These are phyloP conservation scores for Penicillium capsulatum DNA, from an alignment of 2,329 filamentous ascomycete genomes.

Conservation along the genomic window DNA sequence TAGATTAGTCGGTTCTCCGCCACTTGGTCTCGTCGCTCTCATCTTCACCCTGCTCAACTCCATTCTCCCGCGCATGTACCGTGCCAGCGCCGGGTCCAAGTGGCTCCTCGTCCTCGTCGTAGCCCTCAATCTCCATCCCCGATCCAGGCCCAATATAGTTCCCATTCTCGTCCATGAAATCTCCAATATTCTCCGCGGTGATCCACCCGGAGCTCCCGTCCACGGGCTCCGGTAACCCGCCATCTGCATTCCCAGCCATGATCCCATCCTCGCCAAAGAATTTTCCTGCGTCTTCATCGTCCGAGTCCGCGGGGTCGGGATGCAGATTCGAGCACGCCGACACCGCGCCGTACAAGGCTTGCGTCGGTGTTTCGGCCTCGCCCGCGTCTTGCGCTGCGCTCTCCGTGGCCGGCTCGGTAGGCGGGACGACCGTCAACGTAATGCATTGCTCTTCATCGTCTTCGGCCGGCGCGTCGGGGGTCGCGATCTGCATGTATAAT, in stretches of 20 bases:
- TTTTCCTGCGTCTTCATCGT: conserved; percentile 32
- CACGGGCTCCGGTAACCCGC: conserved; percentile 45
- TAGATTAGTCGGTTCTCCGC: conserved; percentile 48
- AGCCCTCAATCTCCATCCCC: too few relatives aligned
- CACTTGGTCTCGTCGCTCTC: conserved; percentile 49
- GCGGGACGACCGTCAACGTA: conserved; percentile 43
- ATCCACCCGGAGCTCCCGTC: conserved; percentile 55
- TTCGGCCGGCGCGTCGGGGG: conserved; percentile 23
- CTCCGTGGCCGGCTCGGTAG: conserved; percentile 22
- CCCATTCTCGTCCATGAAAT: conserved; percentile 76
- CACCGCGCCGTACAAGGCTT: conserved; percentile 43
- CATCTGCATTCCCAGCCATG: conserved; percentile 24
- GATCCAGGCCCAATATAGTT: conserved; percentile 60
- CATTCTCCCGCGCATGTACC: conserved; percentile 55
- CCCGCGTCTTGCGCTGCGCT: conserved; percentile 23
- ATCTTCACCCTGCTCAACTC: conserved; percentile 36
- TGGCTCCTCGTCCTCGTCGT: conserved; percentile 38
- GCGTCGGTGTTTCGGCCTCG: conserved; percentile 37
- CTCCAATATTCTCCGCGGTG: conserved; percentile 82
- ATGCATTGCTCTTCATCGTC: conserved; percentile 43
- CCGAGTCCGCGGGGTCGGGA: conserved; percentile 41
- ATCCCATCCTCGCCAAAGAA: conserved; percentile 17
- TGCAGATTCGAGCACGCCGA: conserved; percentile 49
- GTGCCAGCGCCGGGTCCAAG: conserved; percentile 60
- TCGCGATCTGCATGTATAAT: conserved; percentile 47